Base-by-base conservation (phyloP, 371 early-diverging fungal genomes). In the Mucor plumbeus region DNA sequence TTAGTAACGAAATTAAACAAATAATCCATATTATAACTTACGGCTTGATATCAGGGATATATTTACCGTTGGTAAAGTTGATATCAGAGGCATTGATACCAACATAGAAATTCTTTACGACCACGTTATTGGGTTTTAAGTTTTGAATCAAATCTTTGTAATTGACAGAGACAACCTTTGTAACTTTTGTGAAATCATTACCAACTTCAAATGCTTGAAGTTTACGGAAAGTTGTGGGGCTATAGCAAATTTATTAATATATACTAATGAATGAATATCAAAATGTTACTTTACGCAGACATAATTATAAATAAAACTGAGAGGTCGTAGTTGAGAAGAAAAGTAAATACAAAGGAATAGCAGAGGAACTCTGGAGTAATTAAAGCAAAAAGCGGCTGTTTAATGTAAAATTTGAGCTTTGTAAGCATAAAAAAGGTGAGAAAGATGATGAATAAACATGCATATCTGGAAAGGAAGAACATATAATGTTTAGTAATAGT, bases 11-110 rank as follows among this genome's bases (percentile, higher is more conserved):
- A 4, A n/a, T 7, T 6, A 1, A 44, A 17, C 8, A 13, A 6
- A 48, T 14, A 35, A n/a, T 40, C 7, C 21, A 33, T 19, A 44
- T 26, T 19, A 13, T 14, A 13, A 71, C 83, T 72, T 72, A 84
- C 87, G 88, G 88, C 63, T 85, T 80, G 31, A 80, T 71, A 33
- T 59, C 74, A 35, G 86, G 83, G 61, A 82, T 80, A 58, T 88
- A 88, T 58, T 86, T 80, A 13, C 84, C 89, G 19, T 86, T 83
- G 54, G 87, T 83, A 59, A 72, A 88, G 65, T 87, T 87, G 47
- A 85, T 76, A 69, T 88, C 89, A 7, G 79, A 77, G 35, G 89
- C 89, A 60, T 88, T 87, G 72, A 87, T 81, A 63, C 85, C 89
- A n/a, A 83, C 72, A 62, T 85, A 77, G 43, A 68, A 55, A 59